Base-by-base conservation (phyloP, 2,329 filamentous ascomycete genomes). In the Aspergillus sp. region DNA sequence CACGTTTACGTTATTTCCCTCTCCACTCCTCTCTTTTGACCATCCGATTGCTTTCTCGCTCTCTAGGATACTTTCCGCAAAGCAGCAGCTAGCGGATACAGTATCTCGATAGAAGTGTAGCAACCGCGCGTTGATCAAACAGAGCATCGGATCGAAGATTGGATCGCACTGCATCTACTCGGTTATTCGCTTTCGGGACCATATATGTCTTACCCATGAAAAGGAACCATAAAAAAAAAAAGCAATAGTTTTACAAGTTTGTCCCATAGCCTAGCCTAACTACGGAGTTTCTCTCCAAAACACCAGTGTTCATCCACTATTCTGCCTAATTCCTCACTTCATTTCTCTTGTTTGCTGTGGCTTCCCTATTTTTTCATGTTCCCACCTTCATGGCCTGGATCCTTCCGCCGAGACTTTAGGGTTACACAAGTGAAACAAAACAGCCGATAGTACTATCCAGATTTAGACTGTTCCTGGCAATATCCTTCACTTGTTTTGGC, bases 371-470 rank as follows among this genome's bases (percentile, higher is more conserved):
- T 15, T 31, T 33, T 43, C 37, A n/a, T 37, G 33, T 37, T 46
- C 3, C 19, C 23, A 8, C 47, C 23, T 23, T 50, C 37, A 41
- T 17, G 21, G 46, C 15, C 15, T 24, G 23, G 24, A 37, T 23
- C 11, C 23, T 6, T 41, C 3, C 37, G 48, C 48, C 48, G 37
- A 48, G 35, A 55, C 27, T 37, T 33, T 37, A 17, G 17, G 17
- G 35, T 55, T 33, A 35, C 53, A 37, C 24, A 19, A 12, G 45
- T 55, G 53, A 49, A 50, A 55, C 37, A 48, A 35, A 49, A 17
- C 27, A 31, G 44, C 53, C 50, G 19, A 55, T 37, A 15, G 24
- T 24, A 3, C 14, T 8, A 35, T 49, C 12, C 46, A 55, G 53
- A 35, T 23, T 48, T 37, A 37, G 51, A 39, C 40, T 35, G 21